Evolutionary conservation across 768 basidiomycete species (phyloP), one percentile per base, ranked within the genome.

Genomic region (Nevesoporus exiguus): DNA sequence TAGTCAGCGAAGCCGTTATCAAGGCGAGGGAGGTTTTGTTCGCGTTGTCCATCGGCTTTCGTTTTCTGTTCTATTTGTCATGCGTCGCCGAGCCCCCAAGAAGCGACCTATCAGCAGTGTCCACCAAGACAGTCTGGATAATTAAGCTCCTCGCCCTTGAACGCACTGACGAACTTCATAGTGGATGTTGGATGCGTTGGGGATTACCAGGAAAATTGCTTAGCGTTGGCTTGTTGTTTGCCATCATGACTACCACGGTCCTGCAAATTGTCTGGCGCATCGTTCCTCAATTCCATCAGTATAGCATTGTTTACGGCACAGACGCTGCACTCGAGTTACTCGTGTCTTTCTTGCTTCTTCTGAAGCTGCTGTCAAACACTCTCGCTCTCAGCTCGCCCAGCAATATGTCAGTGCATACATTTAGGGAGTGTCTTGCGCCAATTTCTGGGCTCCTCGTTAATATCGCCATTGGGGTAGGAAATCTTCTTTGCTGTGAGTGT

Each of bases 61-160:
- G 84, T 34, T 82, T 82, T 62, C 63, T 90, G 15, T 89, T 83
- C 62, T 83, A 83, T 57, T 91, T 89, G 89, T 71, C 70, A 36
- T 80, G 84, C 55, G 83, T 85, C 39, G 77, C 81, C 15, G 75
- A 76, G 53, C 76, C 83, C 46, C 84, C 86, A n/a, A 31, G 75
- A 70, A 55, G 52, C 45, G 49, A 41, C 22, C 29, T 46, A 15
- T 55, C 51, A 41, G 39, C 81, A 79, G 52, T 63, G 56, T 17
- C 66, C 52, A 19, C 59, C 60, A 24, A 48, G 47, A 44, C 58
- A 1, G 37, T 54, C 33, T 31, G 49, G 46, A 49, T 34, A 41
- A 19, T 51, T 49, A 63, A 53, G 25, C 62, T 64, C 51, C 51
- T 62, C 29, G 19, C 31, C 22, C 45, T 67, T 7, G 52, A 61